Conservation (phyloP, 1,284 basidiomycete species). For the Ustilago esculenta region DNA sequence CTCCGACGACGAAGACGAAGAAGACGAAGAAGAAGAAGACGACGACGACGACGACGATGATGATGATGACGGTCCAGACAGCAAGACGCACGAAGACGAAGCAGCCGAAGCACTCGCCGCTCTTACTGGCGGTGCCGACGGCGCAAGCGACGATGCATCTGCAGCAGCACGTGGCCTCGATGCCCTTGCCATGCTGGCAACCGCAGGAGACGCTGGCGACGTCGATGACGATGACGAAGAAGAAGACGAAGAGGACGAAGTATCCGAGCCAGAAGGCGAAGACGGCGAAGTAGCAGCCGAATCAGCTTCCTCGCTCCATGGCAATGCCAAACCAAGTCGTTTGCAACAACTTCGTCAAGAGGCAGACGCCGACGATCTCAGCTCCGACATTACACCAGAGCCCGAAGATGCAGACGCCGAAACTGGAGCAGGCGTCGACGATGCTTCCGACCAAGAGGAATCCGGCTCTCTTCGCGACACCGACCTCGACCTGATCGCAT, state of each 20-base stretch:
- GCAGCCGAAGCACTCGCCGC: constrained; percentile 55
- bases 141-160: constrained; percentile 11
- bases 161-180: constrained; percentile 50
- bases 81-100: constrained; percentile 52
- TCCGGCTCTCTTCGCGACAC: constrained; percentile 34
- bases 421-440: constrained; percentile 18
- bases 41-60: constrained; percentile 39
- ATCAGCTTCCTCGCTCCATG: background rate
- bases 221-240: constrained; percentile 26
- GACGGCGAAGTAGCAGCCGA: constrained; percentile 10
- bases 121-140: constrained; percentile 40
- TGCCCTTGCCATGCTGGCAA: constrained; percentile 56
- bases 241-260: constrained; percentile 41
- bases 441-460: constrained; percentile 39
- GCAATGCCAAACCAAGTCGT: constrained; percentile 22
- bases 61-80: constrained; percentile 19
- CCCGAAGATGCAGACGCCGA: constrained; percentile 36
- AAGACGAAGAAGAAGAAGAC: constrained; percentile 41
- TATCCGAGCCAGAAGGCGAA: constrained; percentile 26
- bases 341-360: constrained; percentile 31
- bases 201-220: constrained; percentile 28
- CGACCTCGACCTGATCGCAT: constrained; percentile 45
- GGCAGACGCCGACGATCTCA: constrained; percentile 35
- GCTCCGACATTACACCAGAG: constrained; percentile 51
- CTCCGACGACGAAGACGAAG: constrained; percentile 44